phyloP scores from a whole-genome alignment of 177 flowering plant genomes.

The Telopea speciosissima region DNA sequence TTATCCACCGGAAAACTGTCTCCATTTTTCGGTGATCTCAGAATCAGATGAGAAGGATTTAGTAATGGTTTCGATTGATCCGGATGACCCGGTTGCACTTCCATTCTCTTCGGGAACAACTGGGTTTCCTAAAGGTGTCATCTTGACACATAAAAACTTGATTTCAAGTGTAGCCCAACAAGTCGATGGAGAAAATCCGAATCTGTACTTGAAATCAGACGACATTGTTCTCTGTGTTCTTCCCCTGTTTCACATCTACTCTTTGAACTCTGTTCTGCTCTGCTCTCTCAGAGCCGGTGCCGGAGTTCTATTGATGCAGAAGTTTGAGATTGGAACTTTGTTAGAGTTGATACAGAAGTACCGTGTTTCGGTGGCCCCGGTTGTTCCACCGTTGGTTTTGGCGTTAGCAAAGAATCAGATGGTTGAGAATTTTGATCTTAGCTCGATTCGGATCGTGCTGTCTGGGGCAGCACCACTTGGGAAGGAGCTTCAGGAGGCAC shows the following conservation, averaged over 20 bases:
- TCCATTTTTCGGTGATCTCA: slow-evolving; percentile 44
- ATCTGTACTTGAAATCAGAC: slow-evolving; percentile 33
- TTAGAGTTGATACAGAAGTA: slow-evolving; percentile 51
- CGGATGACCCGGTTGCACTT: slow-evolving; percentile 56
- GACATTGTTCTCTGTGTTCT: slow-evolving; percentile 61
- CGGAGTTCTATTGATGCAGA: too few species aligned
- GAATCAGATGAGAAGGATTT: slow-evolving; percentile 37
- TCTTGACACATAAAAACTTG: slow-evolving; percentile 64
- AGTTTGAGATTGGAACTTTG: slow-evolving; percentile 61
- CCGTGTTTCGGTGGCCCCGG: slow-evolving; percentile 56
- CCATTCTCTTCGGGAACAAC: slow-evolving; percentile 91
- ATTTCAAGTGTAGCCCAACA: slow-evolving; percentile 76
- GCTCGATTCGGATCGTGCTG: slow-evolving; percentile 56
- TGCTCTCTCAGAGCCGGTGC: too few species aligned
- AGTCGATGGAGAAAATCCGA: slow-evolving; percentile 85
- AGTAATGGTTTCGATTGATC: slow-evolving; percentile 23
- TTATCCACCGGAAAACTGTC: slow-evolving; percentile 46
- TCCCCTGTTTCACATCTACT: too few species aligned
- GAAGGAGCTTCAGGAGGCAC: slow-evolving; percentile 75
- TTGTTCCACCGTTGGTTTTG: slow-evolving; percentile 83
- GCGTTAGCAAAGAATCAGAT: slow-evolving; percentile 64
- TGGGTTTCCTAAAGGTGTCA: slow-evolving; percentile 77
- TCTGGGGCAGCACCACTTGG: slow-evolving; percentile 93
- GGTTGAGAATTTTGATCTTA: slow-evolving; percentile 54
- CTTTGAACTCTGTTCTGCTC: too few species aligned